Evolutionary conservation across 352 stramenopile genomes (phyloP).

Genomic region (Phytopythium chamaehyphon): DNA sequence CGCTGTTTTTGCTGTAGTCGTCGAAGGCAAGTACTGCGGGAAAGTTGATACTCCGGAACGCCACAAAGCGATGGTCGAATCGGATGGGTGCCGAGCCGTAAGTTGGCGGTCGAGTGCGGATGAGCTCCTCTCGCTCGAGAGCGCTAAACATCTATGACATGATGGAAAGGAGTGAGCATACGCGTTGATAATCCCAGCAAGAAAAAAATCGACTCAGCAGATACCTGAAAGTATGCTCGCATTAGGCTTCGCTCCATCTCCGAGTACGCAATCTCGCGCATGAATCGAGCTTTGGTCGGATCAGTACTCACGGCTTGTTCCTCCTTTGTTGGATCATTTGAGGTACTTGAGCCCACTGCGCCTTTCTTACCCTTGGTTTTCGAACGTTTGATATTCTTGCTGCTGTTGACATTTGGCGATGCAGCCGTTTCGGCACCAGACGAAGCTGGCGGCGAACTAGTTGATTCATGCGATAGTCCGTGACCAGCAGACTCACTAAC

Average conservation of each 20-base stretch:
- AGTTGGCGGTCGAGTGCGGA: conserved; percentile 34
- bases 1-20: conserved; percentile 71
- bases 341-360: conserved; percentile 3
- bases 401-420: conserved; percentile 11
- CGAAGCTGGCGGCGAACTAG: background rate
- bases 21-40: conserved; percentile 65
- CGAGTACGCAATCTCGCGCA: conserved; percentile 74
- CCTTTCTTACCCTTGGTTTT: conserved; percentile 43
- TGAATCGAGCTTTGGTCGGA: conserved; percentile 50
- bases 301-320: conserved; percentile 21
- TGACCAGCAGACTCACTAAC: conserved; percentile 13
- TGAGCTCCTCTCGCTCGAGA: conserved; percentile 64
- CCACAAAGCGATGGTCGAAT: conserved; percentile 74
- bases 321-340: background rate
- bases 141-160: conserved; percentile 40
- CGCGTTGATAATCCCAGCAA: too few species aligned
- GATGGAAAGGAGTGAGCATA: background rate
- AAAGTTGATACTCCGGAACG: conserved; percentile 73
- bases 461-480: background rate
- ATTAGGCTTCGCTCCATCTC: conserved; percentile 71
- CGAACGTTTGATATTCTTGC: conserved; percentile 29
- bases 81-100: conserved; percentile 68
- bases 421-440: background rate
- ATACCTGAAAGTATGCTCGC: conserved; percentile 76
- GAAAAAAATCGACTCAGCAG: too few species aligned